Evolutionary conservation across 306 rosid species (phyloP), one percentile per base, ranked within the genome.

Genomic region (Glycyrrhiza uralensis): DNA sequence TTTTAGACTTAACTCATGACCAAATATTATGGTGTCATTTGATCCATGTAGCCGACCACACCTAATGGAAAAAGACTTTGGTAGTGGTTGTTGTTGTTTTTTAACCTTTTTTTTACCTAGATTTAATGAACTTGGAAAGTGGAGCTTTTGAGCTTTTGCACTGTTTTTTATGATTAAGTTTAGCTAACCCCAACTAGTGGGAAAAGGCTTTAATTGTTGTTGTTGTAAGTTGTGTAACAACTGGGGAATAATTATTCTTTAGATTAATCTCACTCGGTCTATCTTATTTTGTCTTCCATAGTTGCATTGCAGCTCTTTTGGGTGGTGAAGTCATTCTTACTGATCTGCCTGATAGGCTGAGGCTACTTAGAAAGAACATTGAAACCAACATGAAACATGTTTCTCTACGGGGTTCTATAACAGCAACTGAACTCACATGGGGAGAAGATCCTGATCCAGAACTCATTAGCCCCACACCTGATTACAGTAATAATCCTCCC

Each of bases 291-390:
- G 13, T 72, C 26, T 39, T 79, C 73, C 36, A 13, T 90, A 91
- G 96, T 70, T 89, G 90, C 77, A 78, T 89, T 81, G 96, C 97
- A 59, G 90, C 96, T 78, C 93, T 89, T 75, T 72, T 92, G 85
- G 96, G 96, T 22, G 85, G 91, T 55, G 85, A 84, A 69, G 97
- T 87, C 71, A 9, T 81, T 77, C 91, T 89, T 30, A 89, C 93
- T 6, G 96, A 89, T 85, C 80, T 89, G 69, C 91, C 88, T 57
- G 97, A 92, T 85, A 85, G 96, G 77, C 74, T 92, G 54, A 85
- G 87, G 77, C 76, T 92, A 56, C 87, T 89, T 50, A 84, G 75
- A 78, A 89, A 87, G 84, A 92, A 92, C 71, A 70, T 89, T 55
- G 88, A 85, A 78, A 83, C 85, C 78, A 89, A 92, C 56, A 81